Percentiles rank a stretch among this genome's conserved stretches.
phyloP scores from a whole-genome alignment of 1,139 yeast species.

The Pneumocystis jirovecii region DNA sequence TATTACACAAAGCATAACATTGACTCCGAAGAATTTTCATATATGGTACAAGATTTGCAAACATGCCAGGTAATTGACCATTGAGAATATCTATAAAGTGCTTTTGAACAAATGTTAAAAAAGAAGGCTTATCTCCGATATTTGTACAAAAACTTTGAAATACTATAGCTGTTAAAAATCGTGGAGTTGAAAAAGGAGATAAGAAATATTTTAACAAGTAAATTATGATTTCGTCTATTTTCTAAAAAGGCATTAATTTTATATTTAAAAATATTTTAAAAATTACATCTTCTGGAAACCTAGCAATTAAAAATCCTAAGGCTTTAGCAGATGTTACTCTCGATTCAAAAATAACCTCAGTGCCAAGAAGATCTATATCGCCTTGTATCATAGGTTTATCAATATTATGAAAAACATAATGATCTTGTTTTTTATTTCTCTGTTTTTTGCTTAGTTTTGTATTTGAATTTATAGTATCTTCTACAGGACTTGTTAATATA shows the following conservation, averaged over 20 bases:
- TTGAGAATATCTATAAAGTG: conserved; percentile 31
- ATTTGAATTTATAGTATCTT: conserved; percentile 11
- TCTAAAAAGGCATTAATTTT: background rate
- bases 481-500: conserved; percentile 47
- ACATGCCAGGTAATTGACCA: conserved; percentile 37
- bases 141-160: conserved; percentile 56
- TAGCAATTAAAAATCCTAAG: conserved; percentile 46
- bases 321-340: conserved; percentile 66
- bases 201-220: conserved; percentile 31
- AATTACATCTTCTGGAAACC: conserved; percentile 17
- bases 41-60: conserved; percentile 76
- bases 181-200: conserved; percentile 67
- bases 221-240: conserved; percentile 26
- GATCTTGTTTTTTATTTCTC: conserved; percentile 17
- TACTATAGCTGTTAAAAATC: conserved; percentile 53
- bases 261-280: conserved; percentile 18
- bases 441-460: conserved; percentile 12
- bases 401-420: conserved; percentile 35
- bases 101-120: conserved; percentile 24
- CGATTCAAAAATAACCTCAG: conserved; percentile 57
- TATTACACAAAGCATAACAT: conserved; percentile 66
- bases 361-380: conserved; percentile 74
- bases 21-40: conserved; percentile 74
- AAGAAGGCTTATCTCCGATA: conserved; percentile 16
- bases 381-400: conserved; percentile 89